A percentile compares a stretch with the other conserved stretches of the same genome.
phyloP scores from a whole-genome alignment of 305 asterid species.

The Fraxinus sp. region DNA sequence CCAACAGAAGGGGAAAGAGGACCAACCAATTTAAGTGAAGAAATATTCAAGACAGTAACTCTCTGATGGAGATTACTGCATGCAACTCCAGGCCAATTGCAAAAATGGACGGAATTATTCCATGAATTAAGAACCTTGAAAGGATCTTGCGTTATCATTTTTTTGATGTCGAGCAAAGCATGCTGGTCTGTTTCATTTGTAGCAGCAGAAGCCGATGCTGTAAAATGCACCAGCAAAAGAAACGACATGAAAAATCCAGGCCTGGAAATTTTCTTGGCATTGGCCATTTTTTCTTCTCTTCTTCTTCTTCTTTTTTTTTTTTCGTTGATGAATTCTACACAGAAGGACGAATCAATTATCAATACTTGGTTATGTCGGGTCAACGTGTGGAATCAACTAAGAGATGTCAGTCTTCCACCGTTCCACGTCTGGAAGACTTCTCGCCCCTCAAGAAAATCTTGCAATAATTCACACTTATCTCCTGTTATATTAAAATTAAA shows the following conservation, averaged over 20 bases:
- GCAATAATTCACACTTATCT: too few species aligned
- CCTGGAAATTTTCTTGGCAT: background rate
- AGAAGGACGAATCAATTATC: too few species aligned
- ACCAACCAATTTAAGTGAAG: conserved; percentile 23
- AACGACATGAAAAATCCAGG: background rate
- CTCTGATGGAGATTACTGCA: conserved; percentile 24
- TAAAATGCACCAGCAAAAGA: background rate
- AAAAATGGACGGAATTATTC: conserved; percentile 27
- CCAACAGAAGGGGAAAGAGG: conserved; percentile 29
- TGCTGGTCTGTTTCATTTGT: conserved; percentile 22
- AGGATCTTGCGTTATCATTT: conserved; percentile 13
- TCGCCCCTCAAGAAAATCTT: too few species aligned
- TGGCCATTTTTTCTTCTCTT: background rate
- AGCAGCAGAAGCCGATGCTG: background rate
- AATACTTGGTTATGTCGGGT: too few species aligned
- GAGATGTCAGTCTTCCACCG: too few species aligned
- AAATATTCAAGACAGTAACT: conserved; percentile 20
- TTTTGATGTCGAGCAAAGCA: conserved; percentile 27
- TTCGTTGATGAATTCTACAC: too few species aligned
- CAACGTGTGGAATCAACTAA: too few species aligned
- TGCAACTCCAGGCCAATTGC: conserved; percentile 29
- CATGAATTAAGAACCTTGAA: conserved; percentile 23
- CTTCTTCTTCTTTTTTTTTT: too few species aligned
- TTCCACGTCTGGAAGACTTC: too few species aligned
- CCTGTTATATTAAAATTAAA: too few species aligned